phyloP scores from a whole-genome alignment of 192 early-diverging fungal genomes.

The Entophlyctis helioformis region DNA sequence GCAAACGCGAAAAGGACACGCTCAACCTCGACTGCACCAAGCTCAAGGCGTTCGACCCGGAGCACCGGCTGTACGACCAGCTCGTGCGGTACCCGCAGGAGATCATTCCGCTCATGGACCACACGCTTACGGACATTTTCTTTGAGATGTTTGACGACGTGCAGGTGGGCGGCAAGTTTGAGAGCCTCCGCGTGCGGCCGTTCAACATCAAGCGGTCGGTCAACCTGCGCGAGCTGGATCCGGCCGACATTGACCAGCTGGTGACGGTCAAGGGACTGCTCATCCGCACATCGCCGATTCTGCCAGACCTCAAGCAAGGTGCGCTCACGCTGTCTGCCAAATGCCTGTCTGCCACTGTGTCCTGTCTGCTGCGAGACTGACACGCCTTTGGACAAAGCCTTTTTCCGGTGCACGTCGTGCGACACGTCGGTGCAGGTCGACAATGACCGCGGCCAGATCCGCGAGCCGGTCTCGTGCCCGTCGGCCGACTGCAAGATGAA shows the following conservation, averaged over 20 bases:
- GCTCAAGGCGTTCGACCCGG: slow-evolving; percentile 51
- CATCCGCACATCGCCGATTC: slow-evolving; percentile 80
- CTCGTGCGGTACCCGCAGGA: slow-evolving; percentile 90
- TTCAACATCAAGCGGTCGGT: slow-evolving; percentile 66
- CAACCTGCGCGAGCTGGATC: slow-evolving; percentile 92
- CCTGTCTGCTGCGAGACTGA: background rate
- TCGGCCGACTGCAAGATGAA: slow-evolving; percentile 63
- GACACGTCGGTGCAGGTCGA: slow-evolving; percentile 67
- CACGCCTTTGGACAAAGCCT: slow-evolving; percentile 35
- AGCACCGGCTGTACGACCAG: slow-evolving; percentile 70
- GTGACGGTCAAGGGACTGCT: slow-evolving; percentile 90
- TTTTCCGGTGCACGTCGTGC: slow-evolving; percentile 88
- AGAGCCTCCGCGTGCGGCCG: slow-evolving; percentile 65
- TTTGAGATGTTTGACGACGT: slow-evolving; percentile 52
- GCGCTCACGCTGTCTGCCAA: background rate
- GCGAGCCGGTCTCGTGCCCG: slow-evolving; percentile 73
- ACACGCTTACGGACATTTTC: slow-evolving; percentile 65
- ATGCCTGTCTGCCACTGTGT: background rate
- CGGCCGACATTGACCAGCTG: slow-evolving; percentile 93
- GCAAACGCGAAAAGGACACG: slow-evolving; percentile 44
- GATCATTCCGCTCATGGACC: slow-evolving; percentile 90
- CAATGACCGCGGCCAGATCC: slow-evolving; percentile 78
- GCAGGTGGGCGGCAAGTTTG: slow-evolving; percentile 20
- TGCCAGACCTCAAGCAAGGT: slow-evolving; percentile 87
- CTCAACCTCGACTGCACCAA: slow-evolving; percentile 89